These are phyloP conservation scores for Xerocomus nothofagi DNA, from an alignment of 1,284 basidiomycete genomes.

Conservation along the genomic window DNA sequence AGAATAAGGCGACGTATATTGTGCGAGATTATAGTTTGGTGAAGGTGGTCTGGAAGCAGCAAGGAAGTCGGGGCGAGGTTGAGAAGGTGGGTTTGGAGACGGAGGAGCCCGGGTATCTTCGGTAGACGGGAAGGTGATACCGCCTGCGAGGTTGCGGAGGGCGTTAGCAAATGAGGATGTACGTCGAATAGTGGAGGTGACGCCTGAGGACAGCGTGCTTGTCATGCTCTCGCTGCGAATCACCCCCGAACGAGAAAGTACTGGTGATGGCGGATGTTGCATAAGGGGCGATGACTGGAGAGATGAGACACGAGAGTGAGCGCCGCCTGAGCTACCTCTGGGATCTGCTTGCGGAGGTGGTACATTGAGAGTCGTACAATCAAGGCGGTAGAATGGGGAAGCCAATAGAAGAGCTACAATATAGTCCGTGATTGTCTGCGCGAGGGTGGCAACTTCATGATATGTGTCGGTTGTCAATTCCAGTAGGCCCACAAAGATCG, in stretches of 20 bases:
- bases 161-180: conserved; percentile 85
- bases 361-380: conserved; percentile 58
- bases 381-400: conserved; percentile 79
- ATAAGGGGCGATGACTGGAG: conserved; percentile 44
- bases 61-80: conserved; percentile 35
- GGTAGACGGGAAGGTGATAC: conserved; percentile 62
- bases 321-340: conserved; percentile 28
- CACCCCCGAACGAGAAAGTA: conserved; percentile 45
- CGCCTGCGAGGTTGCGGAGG: conserved; percentile 73
- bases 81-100: conserved; percentile 32
- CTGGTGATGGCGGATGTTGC: conserved; percentile 40
- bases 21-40: conserved; percentile 72
- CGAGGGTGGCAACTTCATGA: conserved; percentile 87
- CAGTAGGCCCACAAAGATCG: conserved; percentile 86
- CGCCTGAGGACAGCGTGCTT: conserved; percentile 55
- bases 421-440: conserved; percentile 91
- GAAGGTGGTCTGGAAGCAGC: conserved; percentile 69
- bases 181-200: conserved; percentile 69
- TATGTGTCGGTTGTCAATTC: conserved; percentile 94
- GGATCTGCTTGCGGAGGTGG: conserved; percentile 43
- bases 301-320: conserved; percentile 55
- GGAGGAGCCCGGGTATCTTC: conserved; percentile 55
- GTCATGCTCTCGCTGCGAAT: conserved; percentile 63
- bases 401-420: conserved; percentile 87
- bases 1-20: conserved; percentile 75